Percentiles rank a stretch among this genome's conserved stretches.
Conservation (phyloP, 1,284 basidiomycete species). For the Fomitopsis pinicola region DNA sequence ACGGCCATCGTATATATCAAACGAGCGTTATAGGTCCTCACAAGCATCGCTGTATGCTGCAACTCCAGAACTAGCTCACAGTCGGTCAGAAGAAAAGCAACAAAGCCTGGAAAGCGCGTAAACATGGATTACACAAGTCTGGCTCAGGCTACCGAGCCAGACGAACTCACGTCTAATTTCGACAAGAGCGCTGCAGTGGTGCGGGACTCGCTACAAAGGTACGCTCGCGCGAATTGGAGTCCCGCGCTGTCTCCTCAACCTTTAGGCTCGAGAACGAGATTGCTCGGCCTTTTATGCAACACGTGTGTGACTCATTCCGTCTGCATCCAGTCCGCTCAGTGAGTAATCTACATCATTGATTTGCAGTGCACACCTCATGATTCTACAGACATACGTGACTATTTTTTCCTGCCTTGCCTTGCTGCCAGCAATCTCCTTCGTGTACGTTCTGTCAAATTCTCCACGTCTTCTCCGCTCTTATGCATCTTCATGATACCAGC, state of each 20-base stretch:
- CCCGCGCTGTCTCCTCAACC: neutral
- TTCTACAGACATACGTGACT: constrained; percentile 4
- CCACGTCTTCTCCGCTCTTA: neutral
- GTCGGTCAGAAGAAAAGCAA: no score
- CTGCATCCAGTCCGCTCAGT: constrained; percentile 7
- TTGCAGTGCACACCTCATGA: neutral
- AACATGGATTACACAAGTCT: neutral
- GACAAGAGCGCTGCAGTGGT: constrained; percentile 8
- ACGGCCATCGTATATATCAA: no score
- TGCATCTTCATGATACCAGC: neutral
- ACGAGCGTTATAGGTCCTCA: no score
- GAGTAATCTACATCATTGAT: neutral
- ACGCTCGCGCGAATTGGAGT: neutral
- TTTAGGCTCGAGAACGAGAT: constrained; percentile 4
- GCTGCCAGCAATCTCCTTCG: constrained; percentile 7
- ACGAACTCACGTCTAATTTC: constrained; percentile 6
- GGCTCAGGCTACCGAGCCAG: neutral
- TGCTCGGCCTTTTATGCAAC: neutral
- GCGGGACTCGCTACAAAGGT: neutral
- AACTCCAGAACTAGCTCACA: no score
- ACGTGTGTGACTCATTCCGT: neutral
- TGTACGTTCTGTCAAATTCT: neutral
- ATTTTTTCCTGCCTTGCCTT: constrained; percentile 3
- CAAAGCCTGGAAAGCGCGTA: no score
- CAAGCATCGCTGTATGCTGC: no score